Conservation (phyloP, 73 alveolate genomes). For the Loxodes magnus region DNA sequence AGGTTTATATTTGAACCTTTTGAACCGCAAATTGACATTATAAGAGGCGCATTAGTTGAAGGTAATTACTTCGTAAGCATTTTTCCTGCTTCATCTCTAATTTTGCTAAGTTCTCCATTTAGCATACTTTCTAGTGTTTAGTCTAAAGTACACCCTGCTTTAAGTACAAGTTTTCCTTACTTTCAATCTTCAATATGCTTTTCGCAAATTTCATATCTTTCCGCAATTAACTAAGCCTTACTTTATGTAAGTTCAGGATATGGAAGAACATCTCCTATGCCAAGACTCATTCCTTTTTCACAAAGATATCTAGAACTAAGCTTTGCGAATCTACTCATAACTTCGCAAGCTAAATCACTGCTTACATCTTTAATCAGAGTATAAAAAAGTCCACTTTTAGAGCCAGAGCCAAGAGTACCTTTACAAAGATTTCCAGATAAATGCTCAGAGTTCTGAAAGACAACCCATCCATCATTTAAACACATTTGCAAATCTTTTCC, state of each 20-base stretch:
- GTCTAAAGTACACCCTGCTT: conserved; percentile 90
- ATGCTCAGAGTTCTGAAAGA: conserved; percentile 84
- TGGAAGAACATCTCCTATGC: conserved; percentile 95
- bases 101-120: conserved; percentile 43
- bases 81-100: conserved; percentile 64
- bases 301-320: conserved; percentile 93
- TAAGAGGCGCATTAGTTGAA: conserved; percentile 67
- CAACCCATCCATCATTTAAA: conserved; percentile 97
- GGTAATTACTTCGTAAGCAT: conserved; percentile 30
- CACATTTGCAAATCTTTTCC: conserved; percentile 83
- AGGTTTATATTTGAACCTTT: conserved; percentile 92
- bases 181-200: conserved; percentile 45
- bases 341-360: conserved; percentile 76
- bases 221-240: conserved; percentile 45
- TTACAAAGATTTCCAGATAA: conserved; percentile 95
- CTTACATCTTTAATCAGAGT: conserved; percentile 83
- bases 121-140: conserved; percentile 76
- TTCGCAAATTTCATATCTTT: conserved; percentile 53
- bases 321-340: conserved; percentile 96
- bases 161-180: conserved; percentile 49
- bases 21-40: conserved; percentile 97
- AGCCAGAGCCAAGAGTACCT: conserved; percentile 85
- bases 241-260: conserved; percentile 35
- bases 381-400: conserved; percentile 81
- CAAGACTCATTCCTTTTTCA: conserved; percentile 95